Conservation (phyloP, 2,329 filamentous ascomycete species). For the Akanthomyces uredinophilus region DNA sequence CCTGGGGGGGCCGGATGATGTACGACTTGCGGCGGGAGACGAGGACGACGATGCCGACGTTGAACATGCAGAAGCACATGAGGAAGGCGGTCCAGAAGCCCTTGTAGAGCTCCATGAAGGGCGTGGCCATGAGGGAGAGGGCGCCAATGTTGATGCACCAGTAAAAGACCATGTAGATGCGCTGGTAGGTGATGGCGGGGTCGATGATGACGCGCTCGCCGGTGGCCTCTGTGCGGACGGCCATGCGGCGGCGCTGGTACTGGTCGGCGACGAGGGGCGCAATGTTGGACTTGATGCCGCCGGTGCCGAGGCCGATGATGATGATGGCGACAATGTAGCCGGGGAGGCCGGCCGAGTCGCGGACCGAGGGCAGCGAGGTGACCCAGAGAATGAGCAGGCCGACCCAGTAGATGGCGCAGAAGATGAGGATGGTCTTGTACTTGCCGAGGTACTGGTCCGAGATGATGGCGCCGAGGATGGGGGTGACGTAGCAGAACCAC, state of each 20-base stretch:
- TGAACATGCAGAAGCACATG: constrained; percentile 57
- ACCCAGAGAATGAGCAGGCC: constrained; percentile 51
- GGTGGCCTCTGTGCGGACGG: constrained; percentile 40
- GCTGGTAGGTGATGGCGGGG: constrained; percentile 59
- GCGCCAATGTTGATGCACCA: constrained; percentile 70
- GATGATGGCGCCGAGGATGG: constrained; percentile 48
- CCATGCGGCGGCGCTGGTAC: constrained; percentile 50
- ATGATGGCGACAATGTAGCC: constrained; percentile 53
- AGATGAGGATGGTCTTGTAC: constrained; percentile 57
- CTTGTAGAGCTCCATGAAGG: constrained; percentile 61
- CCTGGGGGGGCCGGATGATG: constrained; percentile 50
- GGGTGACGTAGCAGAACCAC: constrained; percentile 42
- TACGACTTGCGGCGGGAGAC: constrained; percentile 42
- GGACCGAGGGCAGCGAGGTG: constrained; percentile 38
- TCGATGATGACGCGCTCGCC: constrained; percentile 62
- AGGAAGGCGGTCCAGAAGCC: constrained; percentile 64
- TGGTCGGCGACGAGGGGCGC: constrained; percentile 59
- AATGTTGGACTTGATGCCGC: constrained; percentile 64
- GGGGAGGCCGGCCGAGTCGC: constrained; percentile 39
- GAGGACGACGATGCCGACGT: constrained; percentile 51
- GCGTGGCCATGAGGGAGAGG: constrained; percentile 61
- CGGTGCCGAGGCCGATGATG: constrained; percentile 61
- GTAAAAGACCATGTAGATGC: constrained; percentile 73
- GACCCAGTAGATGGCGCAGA: constrained; percentile 52
- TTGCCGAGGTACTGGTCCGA: constrained; percentile 55